phyloP scores from a whole-genome alignment of 768 basidiomycete genomes.

The Rhodotorula paludigena region DNA sequence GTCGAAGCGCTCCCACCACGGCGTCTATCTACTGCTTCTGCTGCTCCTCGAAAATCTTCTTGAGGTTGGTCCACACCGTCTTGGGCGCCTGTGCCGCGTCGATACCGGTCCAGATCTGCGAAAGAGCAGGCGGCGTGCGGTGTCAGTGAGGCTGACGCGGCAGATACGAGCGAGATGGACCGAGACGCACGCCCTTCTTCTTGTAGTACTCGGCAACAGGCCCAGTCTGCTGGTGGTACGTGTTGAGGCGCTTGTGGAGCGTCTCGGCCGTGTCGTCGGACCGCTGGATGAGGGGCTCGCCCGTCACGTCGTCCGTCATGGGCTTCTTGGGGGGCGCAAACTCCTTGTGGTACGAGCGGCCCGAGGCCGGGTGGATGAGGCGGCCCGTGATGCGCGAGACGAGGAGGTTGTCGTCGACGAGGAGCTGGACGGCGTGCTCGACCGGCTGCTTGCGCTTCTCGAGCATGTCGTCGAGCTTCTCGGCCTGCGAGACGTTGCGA shows the following conservation, averaged over 20 bases:
- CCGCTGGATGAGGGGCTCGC: constrained; percentile 92
- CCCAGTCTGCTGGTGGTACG: constrained; percentile 91
- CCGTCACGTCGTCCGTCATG: constrained; percentile 88
- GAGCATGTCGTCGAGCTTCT: constrained; percentile 93
- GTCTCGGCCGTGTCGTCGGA: constrained; percentile 98
- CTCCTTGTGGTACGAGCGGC: constrained; percentile 88
- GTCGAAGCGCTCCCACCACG: too few relatives aligned
- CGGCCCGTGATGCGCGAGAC: constrained; percentile 97
- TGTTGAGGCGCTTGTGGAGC: constrained; percentile 73
- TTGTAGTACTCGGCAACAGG: constrained; percentile 97
- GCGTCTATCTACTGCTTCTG: constrained; percentile 22
- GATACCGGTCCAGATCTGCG: constrained; percentile 64
- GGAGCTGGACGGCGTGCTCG: constrained; percentile 83
- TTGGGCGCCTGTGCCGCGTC: constrained; percentile 91
- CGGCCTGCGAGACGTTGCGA: constrained; percentile 89
- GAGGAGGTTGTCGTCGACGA: constrained; percentile 88
- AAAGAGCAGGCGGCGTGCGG: background rate
- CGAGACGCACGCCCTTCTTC: constrained; percentile 56
- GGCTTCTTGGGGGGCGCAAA: constrained; percentile 97
- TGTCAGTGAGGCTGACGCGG: background rate
- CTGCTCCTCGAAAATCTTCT: constrained; percentile 37
- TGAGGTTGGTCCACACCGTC: constrained; percentile 65
- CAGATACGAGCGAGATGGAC: background rate
- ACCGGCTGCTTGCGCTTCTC: constrained; percentile 73
- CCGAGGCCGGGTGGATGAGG: constrained; percentile 80